Percentiles rank a stretch among this genome's conserved stretches.
Evolutionary conservation across 352 stramenopile genomes (phyloP).

Genomic region (Pythium scleroteichum): DNA sequence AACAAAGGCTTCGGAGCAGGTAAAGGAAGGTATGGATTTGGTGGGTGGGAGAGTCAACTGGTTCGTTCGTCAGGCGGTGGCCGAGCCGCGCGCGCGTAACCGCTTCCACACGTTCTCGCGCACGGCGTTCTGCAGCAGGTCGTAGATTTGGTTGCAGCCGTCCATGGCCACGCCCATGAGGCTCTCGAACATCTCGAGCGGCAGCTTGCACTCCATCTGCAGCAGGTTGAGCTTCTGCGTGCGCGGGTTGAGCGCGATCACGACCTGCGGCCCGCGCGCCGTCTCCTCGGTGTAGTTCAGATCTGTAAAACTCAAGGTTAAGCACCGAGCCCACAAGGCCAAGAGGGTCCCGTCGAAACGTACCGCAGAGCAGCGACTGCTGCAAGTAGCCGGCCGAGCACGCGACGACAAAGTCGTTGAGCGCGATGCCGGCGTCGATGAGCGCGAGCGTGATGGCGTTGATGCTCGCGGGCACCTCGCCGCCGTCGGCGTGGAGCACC

Average conservation of each 20-base stretch:
- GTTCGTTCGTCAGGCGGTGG: conserved; percentile 26
- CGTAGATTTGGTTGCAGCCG: conserved; percentile 84
- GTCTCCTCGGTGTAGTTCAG: conserved; percentile 90
- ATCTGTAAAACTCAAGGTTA: no score
- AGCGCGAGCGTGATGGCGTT: conserved; percentile 91
- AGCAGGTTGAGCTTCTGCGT: conserved; percentile 86
- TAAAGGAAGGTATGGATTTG: no score
- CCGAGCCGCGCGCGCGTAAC: conserved; percentile 55
- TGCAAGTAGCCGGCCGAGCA: conserved; percentile 90
- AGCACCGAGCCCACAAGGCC: no score
- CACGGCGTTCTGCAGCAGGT: conserved; percentile 84
- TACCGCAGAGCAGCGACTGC: conserved; percentile 84
- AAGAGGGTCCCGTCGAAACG: conserved; percentile 27
- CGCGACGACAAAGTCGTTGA: conserved; percentile 91
- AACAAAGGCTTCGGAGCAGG: no score
- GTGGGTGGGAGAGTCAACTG: not conserved
- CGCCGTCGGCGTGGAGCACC: conserved; percentile 89
- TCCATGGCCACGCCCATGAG: conserved; percentile 82
- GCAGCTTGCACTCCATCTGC: conserved; percentile 91
- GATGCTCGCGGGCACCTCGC: conserved; percentile 85
- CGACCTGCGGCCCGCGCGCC: conserved; percentile 83
- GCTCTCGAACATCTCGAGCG: conserved; percentile 86
- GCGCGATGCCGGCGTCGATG: conserved; percentile 90
- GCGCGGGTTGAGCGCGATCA: conserved; percentile 87
- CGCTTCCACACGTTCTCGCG: conserved; percentile 84